Base-by-base conservation (phyloP, 2,329 filamentous ascomycete species). In the Alternaria sp. region DNA sequence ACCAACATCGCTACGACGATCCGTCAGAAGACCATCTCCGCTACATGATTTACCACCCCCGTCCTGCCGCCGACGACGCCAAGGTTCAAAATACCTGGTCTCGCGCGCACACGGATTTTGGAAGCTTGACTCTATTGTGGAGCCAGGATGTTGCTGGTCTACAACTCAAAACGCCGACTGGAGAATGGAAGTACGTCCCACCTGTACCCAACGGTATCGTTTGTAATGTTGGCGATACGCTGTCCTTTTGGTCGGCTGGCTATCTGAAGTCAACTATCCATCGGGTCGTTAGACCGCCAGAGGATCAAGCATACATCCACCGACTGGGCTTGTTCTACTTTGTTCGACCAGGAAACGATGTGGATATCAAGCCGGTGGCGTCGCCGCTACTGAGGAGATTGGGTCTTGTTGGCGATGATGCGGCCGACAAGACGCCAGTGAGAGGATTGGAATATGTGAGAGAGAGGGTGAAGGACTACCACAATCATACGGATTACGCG, bases 221-320 rank as follows among this genome's bases (percentile, higher is more conserved):
- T 5, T 79, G 83, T 47, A 85, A 85, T 49, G 80, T 84, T 7
- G 82, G 81, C 4, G 79, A 82, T 32, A 77, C 78, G 3, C 63
- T 81, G 7, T 72, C 75, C 14, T 79, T 79, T 47, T 79, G 78
- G 75, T 79, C 76, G 0, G 76, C 72, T 7, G 78, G 79, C 4
- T 81, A 81, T 49, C 72, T 85, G 43, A 85, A 85, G 70, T 81
- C 78, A 5, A 82, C 79, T 11, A 76, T 84, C n/a, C 83, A 86
- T 56, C 79, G 83, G 1, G 84, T 86, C 0, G 77, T 81, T 44
- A 77, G 80, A 11, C 83, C 83, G 2, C 84, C 83, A 0, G 62
- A 64, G 22, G 80, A 81, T 51, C 79, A 81, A 59, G 71, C 68
- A 12, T 70, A 77, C 44, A 72, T 73, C 11, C 69, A 75, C 41